Conservation (phyloP, 2,329 filamentous ascomycete genomes). For the Xylariaceae sp. region DNA sequence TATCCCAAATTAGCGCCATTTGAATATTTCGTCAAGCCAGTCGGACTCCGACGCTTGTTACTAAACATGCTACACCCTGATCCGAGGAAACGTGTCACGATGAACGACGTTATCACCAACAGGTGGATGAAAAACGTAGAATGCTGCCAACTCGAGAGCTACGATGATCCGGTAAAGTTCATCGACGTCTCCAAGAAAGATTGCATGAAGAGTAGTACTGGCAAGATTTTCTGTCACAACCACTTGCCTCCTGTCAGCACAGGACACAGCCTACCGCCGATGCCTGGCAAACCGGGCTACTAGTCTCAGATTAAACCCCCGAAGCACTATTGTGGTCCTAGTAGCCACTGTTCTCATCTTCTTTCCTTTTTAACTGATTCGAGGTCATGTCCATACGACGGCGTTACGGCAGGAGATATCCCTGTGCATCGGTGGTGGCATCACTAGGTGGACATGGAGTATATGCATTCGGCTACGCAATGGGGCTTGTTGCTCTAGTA, state of each 20-base stretch:
- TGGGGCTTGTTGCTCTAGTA: conserved; percentile 11
- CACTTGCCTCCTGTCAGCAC: conserved; percentile 58
- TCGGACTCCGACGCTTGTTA: conserved; percentile 72
- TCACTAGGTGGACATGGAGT: conserved; percentile 15
- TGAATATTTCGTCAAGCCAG: conserved; percentile 69
- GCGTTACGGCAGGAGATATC: conserved; percentile 22
- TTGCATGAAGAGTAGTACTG: conserved; percentile 47
- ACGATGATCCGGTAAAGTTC: conserved; percentile 62
- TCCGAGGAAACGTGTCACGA: conserved; percentile 71
- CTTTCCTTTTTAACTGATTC: neutral
- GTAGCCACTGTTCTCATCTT: neutral
- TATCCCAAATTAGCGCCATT: conserved; percentile 71
- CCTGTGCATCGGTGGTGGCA: conserved; percentile 14
- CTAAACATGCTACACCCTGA: conserved; percentile 84
- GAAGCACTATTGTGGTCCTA: neutral
- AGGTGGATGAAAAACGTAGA: conserved; percentile 77
- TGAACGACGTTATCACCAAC: conserved; percentile 71
- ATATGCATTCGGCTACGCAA: conserved; percentile 11
- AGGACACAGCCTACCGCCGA: conserved; percentile 56
- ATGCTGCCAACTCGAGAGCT: conserved; percentile 77
- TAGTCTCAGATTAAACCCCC: conserved; percentile 32
- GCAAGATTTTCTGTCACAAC: conserved; percentile 65
- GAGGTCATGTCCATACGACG: conserved; percentile 20
- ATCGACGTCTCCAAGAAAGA: conserved; percentile 68
- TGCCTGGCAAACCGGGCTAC: conserved; percentile 63